Percentiles rank a stretch among this genome's conserved stretches.
Evolutionary conservation across 345 rosid genomes (phyloP).

Genomic region (Aurinia saxatilis): DNA sequence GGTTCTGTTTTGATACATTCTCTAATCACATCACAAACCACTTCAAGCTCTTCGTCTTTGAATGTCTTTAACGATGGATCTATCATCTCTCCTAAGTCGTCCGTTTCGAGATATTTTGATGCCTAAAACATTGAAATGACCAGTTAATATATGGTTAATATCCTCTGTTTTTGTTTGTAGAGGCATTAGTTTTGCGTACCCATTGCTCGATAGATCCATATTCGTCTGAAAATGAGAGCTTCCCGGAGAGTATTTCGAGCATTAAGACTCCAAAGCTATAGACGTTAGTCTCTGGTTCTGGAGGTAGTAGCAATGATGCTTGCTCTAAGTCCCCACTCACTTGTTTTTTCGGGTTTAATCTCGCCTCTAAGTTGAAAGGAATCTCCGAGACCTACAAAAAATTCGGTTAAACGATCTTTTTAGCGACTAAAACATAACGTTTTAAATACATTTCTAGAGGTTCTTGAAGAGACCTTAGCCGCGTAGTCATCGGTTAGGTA

Average conservation of each 20-base stretch:
- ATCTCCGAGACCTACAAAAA: conserved; percentile 62
- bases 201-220: conserved; percentile 70
- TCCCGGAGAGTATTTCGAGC: conserved; percentile 87
- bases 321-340: conserved; percentile 42
- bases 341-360: conserved; percentile 28
- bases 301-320: conserved; percentile 42
- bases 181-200: conserved; percentile 32
- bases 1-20: conserved; percentile 55
- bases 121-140: conserved; percentile 41
- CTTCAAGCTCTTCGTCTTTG: conserved; percentile 66
- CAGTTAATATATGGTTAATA: background rate
- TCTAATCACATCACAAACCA: conserved; percentile 50
- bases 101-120: conserved; percentile 40
- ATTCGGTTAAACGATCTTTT: conserved; percentile 1
- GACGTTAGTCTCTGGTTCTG: conserved; percentile 59
- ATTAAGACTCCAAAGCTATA: conserved; percentile 63
- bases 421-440: background rate
- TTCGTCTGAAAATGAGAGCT: conserved; percentile 58
- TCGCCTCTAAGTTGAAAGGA: conserved; percentile 28
- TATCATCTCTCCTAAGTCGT: conserved; percentile 38
- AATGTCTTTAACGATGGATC: conserved; percentile 72
- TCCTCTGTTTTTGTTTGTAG: background rate
- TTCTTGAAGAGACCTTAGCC: conserved; percentile 52
- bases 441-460: background rate
- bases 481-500: conserved; percentile 88